A percentile compares a stretch with the other conserved stretches of the same genome.
Conservation (phyloP, 176 grass and related monocot genomes). For the Chloris gayana region DNA sequence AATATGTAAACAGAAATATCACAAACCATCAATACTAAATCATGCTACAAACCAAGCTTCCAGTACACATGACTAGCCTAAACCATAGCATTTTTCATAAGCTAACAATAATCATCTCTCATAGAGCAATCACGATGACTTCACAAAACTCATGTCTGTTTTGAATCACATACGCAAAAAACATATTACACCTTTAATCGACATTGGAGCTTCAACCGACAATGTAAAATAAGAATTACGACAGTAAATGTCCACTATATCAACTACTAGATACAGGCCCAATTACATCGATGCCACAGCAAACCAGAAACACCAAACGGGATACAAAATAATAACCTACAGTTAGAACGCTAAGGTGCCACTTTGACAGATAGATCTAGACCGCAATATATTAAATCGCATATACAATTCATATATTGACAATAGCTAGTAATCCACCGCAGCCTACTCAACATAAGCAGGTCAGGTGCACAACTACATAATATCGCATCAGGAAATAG, state of each 20-base stretch:
- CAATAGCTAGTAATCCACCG: background rate
- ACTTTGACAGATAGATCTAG: conserved; percentile 8
- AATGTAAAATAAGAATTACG: background rate
- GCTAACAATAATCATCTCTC: background rate
- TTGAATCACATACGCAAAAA: background rate
- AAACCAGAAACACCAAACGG: background rate
- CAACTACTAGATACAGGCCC: background rate
- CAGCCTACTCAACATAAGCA: background rate
- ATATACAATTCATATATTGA: background rate
- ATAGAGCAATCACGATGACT: background rate
- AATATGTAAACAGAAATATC: background rate
- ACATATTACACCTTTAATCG: background rate
- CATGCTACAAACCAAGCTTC: background rate
- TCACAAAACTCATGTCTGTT: background rate
- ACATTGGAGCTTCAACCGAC: background rate
- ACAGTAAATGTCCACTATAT: background rate
- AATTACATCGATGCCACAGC: background rate
- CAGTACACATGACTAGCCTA: background rate
- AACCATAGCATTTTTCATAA: background rate
- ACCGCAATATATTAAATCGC: background rate
- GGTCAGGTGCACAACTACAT: background rate
- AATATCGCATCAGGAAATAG: background rate
- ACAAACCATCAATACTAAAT: background rate
- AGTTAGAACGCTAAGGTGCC: background rate
- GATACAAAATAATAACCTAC: background rate